These are phyloP conservation scores for Corymbia citriodora DNA, from an alignment of 441 rosid genomes.

Conservation along the genomic window DNA sequence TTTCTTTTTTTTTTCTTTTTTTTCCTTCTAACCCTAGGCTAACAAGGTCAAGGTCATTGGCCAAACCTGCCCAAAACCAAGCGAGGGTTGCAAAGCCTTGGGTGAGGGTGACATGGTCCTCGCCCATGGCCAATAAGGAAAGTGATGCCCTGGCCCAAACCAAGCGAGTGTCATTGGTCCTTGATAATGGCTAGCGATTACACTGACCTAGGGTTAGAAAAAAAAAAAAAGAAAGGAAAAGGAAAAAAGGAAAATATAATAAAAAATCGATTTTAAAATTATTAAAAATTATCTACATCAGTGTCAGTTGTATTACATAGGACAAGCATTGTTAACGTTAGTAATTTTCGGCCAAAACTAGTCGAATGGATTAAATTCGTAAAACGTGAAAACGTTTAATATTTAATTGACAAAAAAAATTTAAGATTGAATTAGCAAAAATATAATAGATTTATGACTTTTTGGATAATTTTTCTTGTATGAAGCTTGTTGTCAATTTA, in stretches of 20 bases:
- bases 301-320: accelerated
- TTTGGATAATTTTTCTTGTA: not conserved
- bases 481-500: not conserved
- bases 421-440: not conserved
- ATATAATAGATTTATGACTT: too few relatives aligned
- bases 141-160: too few relatives aligned
- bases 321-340: accelerated
- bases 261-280: too few relatives aligned
- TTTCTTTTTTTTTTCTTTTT: accelerated
- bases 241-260: too few relatives aligned
- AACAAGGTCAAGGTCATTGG: not conserved
- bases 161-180: too few relatives aligned
- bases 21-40: not conserved
- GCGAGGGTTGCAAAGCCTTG: not conserved
- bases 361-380: too few relatives aligned
- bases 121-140: not conserved
- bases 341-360: too few relatives aligned
- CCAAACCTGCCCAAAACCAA: not conserved
- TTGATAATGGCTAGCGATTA: not conserved
- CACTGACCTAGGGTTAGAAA: not conserved
- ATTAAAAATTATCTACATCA: accelerated
- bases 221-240: too few relatives aligned
- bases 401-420: too few relatives aligned
- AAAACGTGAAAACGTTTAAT: not conserved
- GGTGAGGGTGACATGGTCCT: not conserved